Evolutionary conservation across 176 grass and related monocot species (phyloP).

Genomic region (Hordeum marinum): DNA sequence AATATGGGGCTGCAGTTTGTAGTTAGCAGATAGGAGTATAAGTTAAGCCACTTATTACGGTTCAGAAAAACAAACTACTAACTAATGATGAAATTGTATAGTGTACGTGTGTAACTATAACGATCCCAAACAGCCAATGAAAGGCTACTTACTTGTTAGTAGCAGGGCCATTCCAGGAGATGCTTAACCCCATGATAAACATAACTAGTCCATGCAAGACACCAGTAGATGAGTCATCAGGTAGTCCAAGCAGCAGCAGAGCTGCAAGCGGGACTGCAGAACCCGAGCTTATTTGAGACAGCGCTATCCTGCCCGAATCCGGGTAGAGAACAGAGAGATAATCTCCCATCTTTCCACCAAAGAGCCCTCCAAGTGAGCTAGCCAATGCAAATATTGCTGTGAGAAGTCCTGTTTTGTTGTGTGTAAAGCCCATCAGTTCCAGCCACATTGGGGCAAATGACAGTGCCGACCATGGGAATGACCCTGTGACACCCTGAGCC

Average conservation of each 20-base stretch:
- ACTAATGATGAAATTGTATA: neutral
- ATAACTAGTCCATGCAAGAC: conserved; percentile 62
- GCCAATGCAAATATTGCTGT: conserved; percentile 46
- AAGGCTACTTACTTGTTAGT: conserved; percentile 73
- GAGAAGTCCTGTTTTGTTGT: conserved; percentile 43
- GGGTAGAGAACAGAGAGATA: conserved; percentile 52
- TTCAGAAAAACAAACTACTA: neutral
- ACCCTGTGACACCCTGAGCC: conserved; percentile 83
- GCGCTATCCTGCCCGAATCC: conserved; percentile 55
- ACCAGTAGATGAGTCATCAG: conserved; percentile 45
- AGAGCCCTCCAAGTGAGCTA: conserved; percentile 55
- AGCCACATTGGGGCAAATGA: conserved; percentile 84
- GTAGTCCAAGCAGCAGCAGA: conserved; percentile 55
- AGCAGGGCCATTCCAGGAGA: conserved; percentile 86
- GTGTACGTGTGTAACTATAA: neutral
- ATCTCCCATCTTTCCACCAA: conserved; percentile 83
- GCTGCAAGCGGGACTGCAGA: conserved; percentile 78
- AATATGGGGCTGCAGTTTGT: conserved; percentile 67
- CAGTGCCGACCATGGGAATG: conserved; percentile 83
- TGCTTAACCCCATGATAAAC: conserved; percentile 85
- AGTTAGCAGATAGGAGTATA: neutral
- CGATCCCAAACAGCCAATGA: neutral
- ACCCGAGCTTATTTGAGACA: conserved; percentile 79
- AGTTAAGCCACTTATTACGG: neutral
- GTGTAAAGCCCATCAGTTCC: conserved; percentile 73